Evolutionary conservation across 306 rosid genomes (phyloP), one percentile per base, ranked within the genome.

Genomic region (Hippophae tibetana): DNA sequence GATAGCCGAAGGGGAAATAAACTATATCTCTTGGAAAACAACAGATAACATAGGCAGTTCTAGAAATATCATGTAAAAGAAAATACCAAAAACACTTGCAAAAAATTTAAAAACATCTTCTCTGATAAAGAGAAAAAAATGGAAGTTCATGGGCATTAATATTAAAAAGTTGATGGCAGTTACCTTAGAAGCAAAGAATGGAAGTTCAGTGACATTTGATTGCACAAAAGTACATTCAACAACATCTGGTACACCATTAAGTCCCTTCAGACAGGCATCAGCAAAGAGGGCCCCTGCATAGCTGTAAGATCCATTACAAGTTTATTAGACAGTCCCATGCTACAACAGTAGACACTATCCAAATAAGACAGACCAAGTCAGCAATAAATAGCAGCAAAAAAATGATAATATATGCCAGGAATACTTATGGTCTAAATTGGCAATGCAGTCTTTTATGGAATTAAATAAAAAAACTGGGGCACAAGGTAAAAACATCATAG

Each of bases 101-200:
- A 18, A 18, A 18, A 18, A 18, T 18, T 18, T 18, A 18, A 18
- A 18, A 18, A 18, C 23, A 18, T 18, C 23, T 18, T 18, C 23
- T 18, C 23, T 18, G 38, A 31, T 31, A 31, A 31, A 31, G 38
- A 31, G 3, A 18, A 18, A 18, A 4, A 31, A 31, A 31, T 31
- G 38, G 5, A 31, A 31, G 38, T 31, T 31, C 38, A 31, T 31
- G 5, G 3, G 42, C 54, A 31, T 26, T 44, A 51, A 13, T 47
- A 10, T 57, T 45, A 60, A 69, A 13, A 61, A 4, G 12, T 41
- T 10, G n/a, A 57, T 3, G 14, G 53, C 10, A 27, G 6, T 76
- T 56, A 92, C 99, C 99, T 92, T 85, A 23, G 99, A 92, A 65
- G 99, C 95, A 70, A 92, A 92, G 99, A 88, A 92, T 54, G 99